These are phyloP conservation scores for Penicillium crystallinum DNA, from an alignment of 495 filamentous ascomycete species.

Conservation along the genomic window DNA sequence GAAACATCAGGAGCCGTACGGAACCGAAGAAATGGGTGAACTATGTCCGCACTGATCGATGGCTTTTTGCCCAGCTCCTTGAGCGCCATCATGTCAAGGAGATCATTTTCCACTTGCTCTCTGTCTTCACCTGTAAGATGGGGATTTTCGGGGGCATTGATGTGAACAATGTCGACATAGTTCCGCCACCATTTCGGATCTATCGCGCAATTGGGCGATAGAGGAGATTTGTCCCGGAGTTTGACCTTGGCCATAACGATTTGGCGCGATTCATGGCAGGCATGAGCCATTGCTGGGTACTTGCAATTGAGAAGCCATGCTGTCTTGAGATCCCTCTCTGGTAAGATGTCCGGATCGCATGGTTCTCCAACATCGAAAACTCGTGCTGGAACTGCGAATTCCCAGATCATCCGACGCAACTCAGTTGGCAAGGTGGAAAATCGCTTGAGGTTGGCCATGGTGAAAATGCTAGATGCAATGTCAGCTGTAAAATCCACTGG, in stretches of 20 bases:
- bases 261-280: background rate
- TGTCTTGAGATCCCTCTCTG: background rate
- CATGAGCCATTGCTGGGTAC: background rate
- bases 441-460: background rate
- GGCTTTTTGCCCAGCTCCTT: background rate
- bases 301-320: background rate
- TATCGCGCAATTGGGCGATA: background rate
- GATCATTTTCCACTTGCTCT: background rate
- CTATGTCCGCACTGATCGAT: background rate
- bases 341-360: background rate
- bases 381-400: background rate
- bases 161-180: background rate
- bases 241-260: background rate
- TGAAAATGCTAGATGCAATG: background rate
- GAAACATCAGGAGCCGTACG: background rate
- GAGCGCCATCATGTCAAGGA: background rate
- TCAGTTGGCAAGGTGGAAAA: background rate
- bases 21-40: conserved; percentile 3
- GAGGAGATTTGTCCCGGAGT: background rate
- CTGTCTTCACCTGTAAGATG: background rate
- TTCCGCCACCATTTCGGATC: background rate
- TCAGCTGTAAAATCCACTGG: background rate
- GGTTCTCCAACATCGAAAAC: background rate
- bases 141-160: background rate
- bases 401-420: background rate